Percentiles rank a stretch among this genome's conserved stretches.
Conservation (phyloP, 805 yeast species). For the Wickerhamomyces sydowiorum region DNA sequence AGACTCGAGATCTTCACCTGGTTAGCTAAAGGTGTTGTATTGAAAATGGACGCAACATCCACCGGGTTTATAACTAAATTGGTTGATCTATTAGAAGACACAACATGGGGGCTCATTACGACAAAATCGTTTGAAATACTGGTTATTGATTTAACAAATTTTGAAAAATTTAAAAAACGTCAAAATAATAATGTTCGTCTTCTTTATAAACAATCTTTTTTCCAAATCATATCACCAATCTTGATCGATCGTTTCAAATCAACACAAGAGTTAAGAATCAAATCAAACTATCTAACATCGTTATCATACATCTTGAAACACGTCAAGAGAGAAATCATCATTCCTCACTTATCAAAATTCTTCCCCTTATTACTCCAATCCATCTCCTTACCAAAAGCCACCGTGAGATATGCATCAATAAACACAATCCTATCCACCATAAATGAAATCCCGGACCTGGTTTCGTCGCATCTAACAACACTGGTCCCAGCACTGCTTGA, state of each 20-base stretch:
- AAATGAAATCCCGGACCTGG: conserved; percentile 46
- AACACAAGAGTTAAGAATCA: conserved; percentile 21
- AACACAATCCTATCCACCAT: conserved; percentile 52
- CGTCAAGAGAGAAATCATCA: conserved; percentile 55
- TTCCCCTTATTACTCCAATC: conserved; percentile 72
- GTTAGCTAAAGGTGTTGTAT: conserved; percentile 64
- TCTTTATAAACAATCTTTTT: conserved; percentile 78
- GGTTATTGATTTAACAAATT: conserved; percentile 60
- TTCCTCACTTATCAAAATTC: conserved; percentile 57
- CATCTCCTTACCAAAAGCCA: conserved; percentile 33
- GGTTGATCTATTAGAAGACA: conserved; percentile 28
- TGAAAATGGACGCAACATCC: conserved; percentile 45
- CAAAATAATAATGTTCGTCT: conserved; percentile 54
- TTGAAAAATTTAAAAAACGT: conserved; percentile 40
- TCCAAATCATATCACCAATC: conserved; percentile 51
- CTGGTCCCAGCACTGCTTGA: conserved; percentile 50
- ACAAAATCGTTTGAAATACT: conserved; percentile 60
- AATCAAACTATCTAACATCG: conserved; percentile 55
- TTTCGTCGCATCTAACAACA: conserved; percentile 48
- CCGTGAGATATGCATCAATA: conserved; percentile 55
- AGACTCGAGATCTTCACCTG: conserved; percentile 57
- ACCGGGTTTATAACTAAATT: conserved; percentile 28
- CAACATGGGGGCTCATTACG: conserved; percentile 28
- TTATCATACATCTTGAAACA: conserved; percentile 63
- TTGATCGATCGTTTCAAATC: conserved; percentile 43